A percentile compares a stretch with the other conserved stretches of the same genome.
phyloP scores from a whole-genome alignment of 1,284 basidiomycete genomes.

The Sanghuangporus sanghuang region DNA sequence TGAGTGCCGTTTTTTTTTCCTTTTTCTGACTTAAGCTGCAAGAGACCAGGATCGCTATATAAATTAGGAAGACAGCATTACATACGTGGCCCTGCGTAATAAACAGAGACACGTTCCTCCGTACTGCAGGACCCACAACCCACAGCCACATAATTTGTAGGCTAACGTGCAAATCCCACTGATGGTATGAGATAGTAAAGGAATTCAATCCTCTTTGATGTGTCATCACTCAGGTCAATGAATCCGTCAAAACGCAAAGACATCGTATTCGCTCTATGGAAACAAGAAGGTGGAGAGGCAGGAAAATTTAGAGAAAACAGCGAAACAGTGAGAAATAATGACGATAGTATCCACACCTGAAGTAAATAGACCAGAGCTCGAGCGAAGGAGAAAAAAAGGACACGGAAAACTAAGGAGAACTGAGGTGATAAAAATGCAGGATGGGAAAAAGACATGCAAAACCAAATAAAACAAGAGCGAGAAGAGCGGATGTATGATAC shows the following conservation, averaged over 20 bases:
- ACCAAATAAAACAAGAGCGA: background rate
- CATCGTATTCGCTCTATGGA: background rate
- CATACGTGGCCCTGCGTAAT: too few species aligned
- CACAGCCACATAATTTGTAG: too few species aligned
- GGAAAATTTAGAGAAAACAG: background rate
- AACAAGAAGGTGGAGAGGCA: background rate
- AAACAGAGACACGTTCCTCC: too few species aligned
- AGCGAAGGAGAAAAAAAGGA: background rate
- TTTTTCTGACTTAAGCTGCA: too few species aligned
- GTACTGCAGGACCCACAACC: too few species aligned
- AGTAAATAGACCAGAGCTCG: background rate
- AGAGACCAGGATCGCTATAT: too few species aligned
- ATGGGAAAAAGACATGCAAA: background rate
- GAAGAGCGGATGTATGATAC: slow-evolving; percentile 4
- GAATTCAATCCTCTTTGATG: too few species aligned
- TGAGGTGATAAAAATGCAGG: background rate
- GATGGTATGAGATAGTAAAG: too few species aligned
- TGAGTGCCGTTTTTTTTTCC: too few species aligned
- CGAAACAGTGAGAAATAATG: background rate
- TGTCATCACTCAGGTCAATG: background rate
- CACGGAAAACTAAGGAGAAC: background rate
- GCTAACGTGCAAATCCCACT: too few species aligned
- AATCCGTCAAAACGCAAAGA: background rate
- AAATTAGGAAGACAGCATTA: too few species aligned
- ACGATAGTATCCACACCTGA: slow-evolving; percentile 4